phyloP scores from a whole-genome alignment of 768 basidiomycete species.

The Termitomyces sp. region DNA sequence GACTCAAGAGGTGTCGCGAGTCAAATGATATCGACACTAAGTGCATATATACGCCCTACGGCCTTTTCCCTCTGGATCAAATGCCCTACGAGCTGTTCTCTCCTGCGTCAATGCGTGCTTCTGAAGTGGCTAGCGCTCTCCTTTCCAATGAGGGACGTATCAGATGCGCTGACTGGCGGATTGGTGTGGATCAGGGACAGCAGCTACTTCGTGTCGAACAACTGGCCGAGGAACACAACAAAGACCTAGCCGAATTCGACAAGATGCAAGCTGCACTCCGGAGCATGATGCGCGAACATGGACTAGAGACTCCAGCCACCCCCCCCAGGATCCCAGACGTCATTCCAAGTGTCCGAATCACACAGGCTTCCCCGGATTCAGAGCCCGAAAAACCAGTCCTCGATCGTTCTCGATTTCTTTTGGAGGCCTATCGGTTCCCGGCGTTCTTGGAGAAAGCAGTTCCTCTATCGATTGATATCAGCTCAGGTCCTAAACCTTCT shows the following conservation, averaged over 20 bases:
- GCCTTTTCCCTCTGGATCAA: not conserved
- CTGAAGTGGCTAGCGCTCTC: slow-evolving; percentile 3
- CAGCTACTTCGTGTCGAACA: not conserved
- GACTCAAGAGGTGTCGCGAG: not conserved
- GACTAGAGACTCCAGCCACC: not conserved
- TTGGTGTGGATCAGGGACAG: not conserved
- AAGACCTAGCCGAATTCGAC: not conserved
- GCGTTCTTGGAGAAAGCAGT: slow-evolving; percentile 3
- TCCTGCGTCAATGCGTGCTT: slow-evolving; percentile 1
- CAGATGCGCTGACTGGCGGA: slow-evolving; percentile 1
- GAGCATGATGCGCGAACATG: not conserved
- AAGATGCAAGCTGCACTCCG: not conserved
- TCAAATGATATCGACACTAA: not conserved
- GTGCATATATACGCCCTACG: not conserved
- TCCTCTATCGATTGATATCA: not conserved
- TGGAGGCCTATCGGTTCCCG: not conserved
- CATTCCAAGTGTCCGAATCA: not conserved
- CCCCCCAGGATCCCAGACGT: not conserved
- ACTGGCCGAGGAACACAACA: not conserved
- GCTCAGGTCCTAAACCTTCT: not conserved
- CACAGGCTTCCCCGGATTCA: not conserved
- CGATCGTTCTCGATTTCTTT: not conserved
- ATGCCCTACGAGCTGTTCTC: slow-evolving; percentile 7
- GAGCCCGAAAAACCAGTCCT: not conserved
- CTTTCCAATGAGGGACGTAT: not conserved